Percentiles rank a stretch among this genome's conserved stretches.
phyloP scores from a whole-genome alignment of 2,329 filamentous ascomycete species.

The Xylariales sp. region DNA sequence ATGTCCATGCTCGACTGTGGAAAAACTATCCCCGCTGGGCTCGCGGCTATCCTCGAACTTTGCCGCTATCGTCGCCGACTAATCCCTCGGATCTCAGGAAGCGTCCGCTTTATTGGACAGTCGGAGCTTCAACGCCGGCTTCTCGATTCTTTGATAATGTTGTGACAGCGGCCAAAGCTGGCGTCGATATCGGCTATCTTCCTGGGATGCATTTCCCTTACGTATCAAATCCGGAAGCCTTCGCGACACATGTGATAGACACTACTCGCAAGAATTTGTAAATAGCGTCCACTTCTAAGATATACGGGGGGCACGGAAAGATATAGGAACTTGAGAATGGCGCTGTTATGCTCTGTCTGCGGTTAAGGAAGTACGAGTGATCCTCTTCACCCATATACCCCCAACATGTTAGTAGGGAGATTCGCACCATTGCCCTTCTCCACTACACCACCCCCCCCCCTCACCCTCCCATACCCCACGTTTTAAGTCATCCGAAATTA shows the following conservation, averaged over 20 bases:
- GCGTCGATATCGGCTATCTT: constrained; percentile 27
- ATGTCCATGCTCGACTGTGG: constrained; percentile 33
- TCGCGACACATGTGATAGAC: constrained; percentile 34
- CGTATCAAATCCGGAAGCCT: constrained; percentile 31
- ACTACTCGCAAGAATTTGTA: constrained; percentile 30
- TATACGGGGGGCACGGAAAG: background rate
- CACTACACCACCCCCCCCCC: too few relatives aligned
- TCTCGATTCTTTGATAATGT: constrained; percentile 34
- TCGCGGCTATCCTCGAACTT: constrained; percentile 33
- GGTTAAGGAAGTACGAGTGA: background rate
- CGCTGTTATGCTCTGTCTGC: background rate
- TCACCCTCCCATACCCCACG: too few relatives aligned
- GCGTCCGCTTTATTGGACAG: constrained; percentile 35
- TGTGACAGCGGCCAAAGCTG: constrained; percentile 33
- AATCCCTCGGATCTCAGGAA: constrained; percentile 16
- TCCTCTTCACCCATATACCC: background rate
- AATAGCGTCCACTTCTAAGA: background rate
- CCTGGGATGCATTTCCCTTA: constrained; percentile 38
- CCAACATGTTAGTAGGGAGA: background rate
- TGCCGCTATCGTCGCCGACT: constrained; percentile 30
- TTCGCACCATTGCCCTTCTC: background rate
- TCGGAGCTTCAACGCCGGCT: constrained; percentile 32
- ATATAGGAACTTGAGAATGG: background rate
- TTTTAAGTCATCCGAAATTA: background rate
- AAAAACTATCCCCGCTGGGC: constrained; percentile 38